Percentiles rank a stretch among this genome's conserved stretches.
Conservation (phyloP, 768 basidiomycete genomes). For the Paxillus involutus region DNA sequence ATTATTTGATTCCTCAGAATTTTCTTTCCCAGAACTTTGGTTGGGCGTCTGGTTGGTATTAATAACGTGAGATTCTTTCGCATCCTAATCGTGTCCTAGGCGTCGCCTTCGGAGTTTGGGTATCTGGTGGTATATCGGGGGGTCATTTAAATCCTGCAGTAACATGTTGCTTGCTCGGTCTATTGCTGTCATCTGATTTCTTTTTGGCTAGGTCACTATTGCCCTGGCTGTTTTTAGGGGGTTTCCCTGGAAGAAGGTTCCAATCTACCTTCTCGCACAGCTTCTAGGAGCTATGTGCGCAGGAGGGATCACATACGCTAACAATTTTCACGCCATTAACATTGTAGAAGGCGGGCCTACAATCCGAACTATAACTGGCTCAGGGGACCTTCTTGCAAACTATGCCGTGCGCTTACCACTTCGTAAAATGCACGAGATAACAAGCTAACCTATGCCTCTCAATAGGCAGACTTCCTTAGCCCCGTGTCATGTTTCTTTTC, state of each 20-base stretch:
- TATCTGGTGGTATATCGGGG: slow-evolving; percentile 62
- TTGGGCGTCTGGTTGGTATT: slow-evolving; percentile 19
- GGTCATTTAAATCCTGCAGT: slow-evolving; percentile 72
- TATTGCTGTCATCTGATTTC: background rate
- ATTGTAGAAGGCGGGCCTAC: slow-evolving; percentile 51
- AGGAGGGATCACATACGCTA: slow-evolving; percentile 52
- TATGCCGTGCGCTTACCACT: slow-evolving; percentile 43
- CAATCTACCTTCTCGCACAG: slow-evolving; percentile 60
- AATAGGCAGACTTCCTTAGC: slow-evolving; percentile 35
- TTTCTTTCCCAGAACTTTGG: slow-evolving; percentile 20
- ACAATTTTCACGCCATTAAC: slow-evolving; percentile 62
- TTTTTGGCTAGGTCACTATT: slow-evolving; percentile 51
- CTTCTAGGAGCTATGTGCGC: slow-evolving; percentile 55
- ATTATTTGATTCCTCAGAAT: slow-evolving; percentile 3
- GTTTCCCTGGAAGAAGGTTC: slow-evolving; percentile 79
- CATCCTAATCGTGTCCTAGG: slow-evolving; percentile 21
- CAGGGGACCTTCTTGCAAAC: slow-evolving; percentile 55
- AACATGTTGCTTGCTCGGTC: slow-evolving; percentile 6
- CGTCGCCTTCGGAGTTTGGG: slow-evolving; percentile 65
- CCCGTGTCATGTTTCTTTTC: slow-evolving; percentile 43
- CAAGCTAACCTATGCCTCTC: background rate
- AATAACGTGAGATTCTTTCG: background rate
- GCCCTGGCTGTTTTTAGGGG: slow-evolving; percentile 62
- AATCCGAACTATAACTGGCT: slow-evolving; percentile 48
- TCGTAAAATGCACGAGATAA: background rate